Base-by-base conservation (phyloP, 805 yeast genomes). In the Lachancea dasiensis region DNA sequence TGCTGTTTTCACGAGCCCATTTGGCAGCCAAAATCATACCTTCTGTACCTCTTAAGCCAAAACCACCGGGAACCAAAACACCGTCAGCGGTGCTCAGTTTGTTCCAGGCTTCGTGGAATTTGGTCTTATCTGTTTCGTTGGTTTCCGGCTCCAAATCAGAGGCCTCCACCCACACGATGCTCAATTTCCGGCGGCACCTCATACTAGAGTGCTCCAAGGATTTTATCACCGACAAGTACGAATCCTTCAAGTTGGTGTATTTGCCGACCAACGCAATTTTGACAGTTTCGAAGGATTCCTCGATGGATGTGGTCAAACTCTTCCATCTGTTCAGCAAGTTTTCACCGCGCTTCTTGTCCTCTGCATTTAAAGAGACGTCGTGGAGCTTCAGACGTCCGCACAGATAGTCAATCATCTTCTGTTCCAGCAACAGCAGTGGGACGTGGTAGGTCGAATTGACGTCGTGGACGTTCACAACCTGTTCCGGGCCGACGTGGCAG, bases 401-500 rank as follows among this genome's bases (percentile, higher is more conserved):
- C 56, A 92, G 73, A 61, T 75, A 86, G 46, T 77, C 70, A 68
- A 86, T 73, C 75, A 89, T 73, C 50, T 75, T 81, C 70, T 90
- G 97, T 60, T 90, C 89, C 54, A 81, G 76, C 54, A 92, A 74
- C 60, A 92, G 70, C 48, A 92, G 71, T 32, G 99, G 99, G 53
- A 92, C 97, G 61, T 92, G 98, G 64, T 92, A 92, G 32, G 97
- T 90, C 9, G 96, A 86, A 69, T 84, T 85, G 52, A 92, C 95
- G 64, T 92, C 98, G 58, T 89, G 95, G 39, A 92, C 95, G 34
- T 95, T 96, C 50, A 92, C 74, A 33, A 92, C 97, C 70, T 94
- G 97, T 41, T 90, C 87, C n/a, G 95, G 85, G 21, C 96, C 97
- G 51, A 92, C 98, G 59, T 92, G 97, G 65, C 97, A 90, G 68